Conservation (phyloP, 1,284 basidiomycete species). For the Trametes versicolor region DNA sequence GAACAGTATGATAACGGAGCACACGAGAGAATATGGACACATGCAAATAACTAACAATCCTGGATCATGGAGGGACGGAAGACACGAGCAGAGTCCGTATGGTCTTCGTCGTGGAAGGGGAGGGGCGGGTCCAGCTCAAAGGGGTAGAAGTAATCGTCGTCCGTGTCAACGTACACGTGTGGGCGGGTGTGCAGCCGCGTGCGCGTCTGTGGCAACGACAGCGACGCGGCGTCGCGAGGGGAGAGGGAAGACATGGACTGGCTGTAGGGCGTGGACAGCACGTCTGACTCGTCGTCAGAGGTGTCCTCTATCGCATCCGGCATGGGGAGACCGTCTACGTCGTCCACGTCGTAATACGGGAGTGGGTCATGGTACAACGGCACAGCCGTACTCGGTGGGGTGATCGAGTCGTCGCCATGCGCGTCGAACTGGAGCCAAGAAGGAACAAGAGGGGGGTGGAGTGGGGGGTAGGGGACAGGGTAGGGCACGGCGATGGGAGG, state of each 20-base stretch:
- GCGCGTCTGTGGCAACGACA: conserved; percentile 60
- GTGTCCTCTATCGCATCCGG: conserved; percentile 84
- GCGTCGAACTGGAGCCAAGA: conserved; percentile 54
- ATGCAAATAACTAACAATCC: conserved; percentile 62
- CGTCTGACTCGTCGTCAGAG: conserved; percentile 84
- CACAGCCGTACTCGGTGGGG: conserved; percentile 42
- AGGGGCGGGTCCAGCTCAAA: conserved; percentile 71
- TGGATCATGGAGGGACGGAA: conserved; percentile 54
- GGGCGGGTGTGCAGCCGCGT: conserved; percentile 56
- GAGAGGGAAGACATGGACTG: conserved; percentile 51
- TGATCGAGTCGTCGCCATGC: conserved; percentile 20
- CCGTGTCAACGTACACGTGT: conserved; percentile 68
- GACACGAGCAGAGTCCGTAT: conserved; percentile 54
- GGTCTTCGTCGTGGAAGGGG: conserved; percentile 63
- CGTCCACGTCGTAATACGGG: conserved; percentile 67
- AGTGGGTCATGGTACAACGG: conserved; percentile 60
- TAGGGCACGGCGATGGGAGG: conserved; percentile 62
- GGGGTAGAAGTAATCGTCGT: conserved; percentile 66
- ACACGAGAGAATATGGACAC: conserved; percentile 26
- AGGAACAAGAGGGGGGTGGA: conserved; percentile 62
- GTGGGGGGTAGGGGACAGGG: conserved; percentile 73
- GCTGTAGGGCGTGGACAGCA: conserved; percentile 62
- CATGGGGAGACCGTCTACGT: conserved; percentile 71
- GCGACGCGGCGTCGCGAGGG: conserved; percentile 54
- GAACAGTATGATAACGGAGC: conserved; percentile 23